A percentile compares a stretch with the other conserved stretches of the same genome.
These are phyloP conservation scores for Penicillium fuscoglaucum DNA, from an alignment of 2,329 filamentous ascomycete genomes.

Conservation along the genomic window DNA sequence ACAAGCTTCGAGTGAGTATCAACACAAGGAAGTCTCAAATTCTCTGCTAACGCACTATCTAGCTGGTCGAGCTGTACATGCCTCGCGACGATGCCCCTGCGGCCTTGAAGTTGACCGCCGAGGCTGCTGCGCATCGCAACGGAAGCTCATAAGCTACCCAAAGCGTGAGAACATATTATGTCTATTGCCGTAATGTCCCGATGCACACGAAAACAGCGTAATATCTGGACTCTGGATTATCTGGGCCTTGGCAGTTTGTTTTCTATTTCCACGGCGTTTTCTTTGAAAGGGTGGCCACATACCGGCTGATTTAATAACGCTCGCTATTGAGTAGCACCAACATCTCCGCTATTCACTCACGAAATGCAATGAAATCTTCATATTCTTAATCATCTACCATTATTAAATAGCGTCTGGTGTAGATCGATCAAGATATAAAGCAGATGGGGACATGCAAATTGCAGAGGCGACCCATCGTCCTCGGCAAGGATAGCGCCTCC, in stretches of 20 bases:
- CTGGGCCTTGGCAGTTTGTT: background rate
- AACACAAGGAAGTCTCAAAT: background rate
- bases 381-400: background rate
- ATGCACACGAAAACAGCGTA: background rate
- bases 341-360: background rate
- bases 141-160: slow-evolving; percentile 49
- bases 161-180: background rate
- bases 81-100: slow-evolving; percentile 74
- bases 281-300: background rate
- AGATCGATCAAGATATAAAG: background rate
- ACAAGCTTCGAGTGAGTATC: slow-evolving; percentile 43
- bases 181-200: background rate
- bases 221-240: background rate
- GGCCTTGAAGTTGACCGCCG: slow-evolving; percentile 67
- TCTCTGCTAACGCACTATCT: slow-evolving; percentile 41
- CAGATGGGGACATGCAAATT: background rate
- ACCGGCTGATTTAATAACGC: background rate
- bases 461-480: background rate
- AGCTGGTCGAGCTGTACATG: slow-evolving; percentile 83
- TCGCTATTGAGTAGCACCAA: background rate
- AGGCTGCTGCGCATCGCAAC: slow-evolving; percentile 70
- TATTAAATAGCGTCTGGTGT: background rate
- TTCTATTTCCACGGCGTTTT: slow-evolving; percentile 1
- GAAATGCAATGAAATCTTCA: background rate
- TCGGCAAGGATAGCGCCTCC: background rate